phyloP scores from a whole-genome alignment of 768 basidiomycete species.

The Suillus lakei region DNA sequence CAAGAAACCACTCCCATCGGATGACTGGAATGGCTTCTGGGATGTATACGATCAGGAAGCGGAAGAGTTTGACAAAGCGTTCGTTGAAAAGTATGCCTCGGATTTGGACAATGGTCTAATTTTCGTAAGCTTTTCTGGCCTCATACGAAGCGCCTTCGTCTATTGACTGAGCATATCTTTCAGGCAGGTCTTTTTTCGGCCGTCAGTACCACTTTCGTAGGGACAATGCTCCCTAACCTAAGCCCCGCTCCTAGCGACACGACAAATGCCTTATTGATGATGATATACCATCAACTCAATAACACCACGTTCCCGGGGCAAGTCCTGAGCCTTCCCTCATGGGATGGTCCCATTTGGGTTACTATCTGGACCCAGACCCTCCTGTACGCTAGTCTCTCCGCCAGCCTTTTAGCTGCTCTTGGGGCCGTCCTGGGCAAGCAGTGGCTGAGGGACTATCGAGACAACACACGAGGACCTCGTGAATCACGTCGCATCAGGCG shows the following conservation, averaged over 20 bases:
- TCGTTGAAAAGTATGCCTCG: background rate
- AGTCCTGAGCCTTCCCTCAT: slow-evolving; percentile 9
- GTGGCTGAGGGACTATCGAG: slow-evolving; percentile 3
- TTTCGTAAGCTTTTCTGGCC: background rate
- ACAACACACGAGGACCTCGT: background rate
- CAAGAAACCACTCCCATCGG: background rate
- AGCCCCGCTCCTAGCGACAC: slow-evolving; percentile 13
- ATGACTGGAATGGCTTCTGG: background rate
- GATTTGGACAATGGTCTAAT: background rate
- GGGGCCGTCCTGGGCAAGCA: slow-evolving; percentile 20
- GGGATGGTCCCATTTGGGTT: slow-evolving; percentile 12
- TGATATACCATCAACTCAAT: slow-evolving; percentile 12
- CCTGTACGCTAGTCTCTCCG: slow-evolving; percentile 16
- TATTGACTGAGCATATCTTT: background rate
- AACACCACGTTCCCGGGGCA: slow-evolving; percentile 6
- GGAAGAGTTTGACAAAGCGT: background rate
- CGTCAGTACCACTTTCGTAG: slow-evolving; percentile 16
- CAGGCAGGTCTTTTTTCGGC: slow-evolving; percentile 22
- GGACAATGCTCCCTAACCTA: slow-evolving; percentile 11
- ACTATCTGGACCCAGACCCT: slow-evolving; percentile 14
- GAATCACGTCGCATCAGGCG: background rate
- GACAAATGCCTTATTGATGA: slow-evolving; percentile 17
- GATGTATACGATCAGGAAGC: background rate
- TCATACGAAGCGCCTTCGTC: background rate
- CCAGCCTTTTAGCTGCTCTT: slow-evolving; percentile 18